These are phyloP conservation scores for Uronychia binucleata DNA, from an alignment of 73 alveolate species.

Conservation along the genomic window DNA sequence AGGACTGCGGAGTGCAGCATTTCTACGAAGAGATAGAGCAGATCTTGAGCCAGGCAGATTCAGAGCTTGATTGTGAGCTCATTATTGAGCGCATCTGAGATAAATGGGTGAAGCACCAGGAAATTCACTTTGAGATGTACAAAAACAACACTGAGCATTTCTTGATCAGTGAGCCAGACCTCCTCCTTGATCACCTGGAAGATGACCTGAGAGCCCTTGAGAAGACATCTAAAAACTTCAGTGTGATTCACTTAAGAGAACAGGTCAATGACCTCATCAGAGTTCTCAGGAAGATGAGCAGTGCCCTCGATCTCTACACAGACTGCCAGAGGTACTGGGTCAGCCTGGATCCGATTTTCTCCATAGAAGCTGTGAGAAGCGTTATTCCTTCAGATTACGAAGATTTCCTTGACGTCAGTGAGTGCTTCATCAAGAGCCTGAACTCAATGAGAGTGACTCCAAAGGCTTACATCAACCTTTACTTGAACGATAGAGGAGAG, in stretches of 20 bases:
- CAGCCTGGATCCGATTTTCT: conserved; percentile 62
- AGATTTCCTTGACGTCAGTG: conserved; percentile 25
- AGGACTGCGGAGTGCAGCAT: conserved; percentile 45
- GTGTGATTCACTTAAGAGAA: conserved; percentile 51
- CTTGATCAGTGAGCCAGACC: conserved; percentile 44
- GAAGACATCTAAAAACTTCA: conserved; percentile 17
- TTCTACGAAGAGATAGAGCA: conserved; percentile 46
- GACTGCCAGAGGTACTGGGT: conserved; percentile 69
- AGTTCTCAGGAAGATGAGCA: conserved; percentile 52
- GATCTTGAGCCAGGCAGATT: conserved; percentile 61
- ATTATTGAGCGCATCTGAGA: conserved; percentile 33
- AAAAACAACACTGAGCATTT: conserved; percentile 38
- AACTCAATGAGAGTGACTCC: conserved; percentile 53
- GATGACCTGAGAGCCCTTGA: conserved; percentile 59
- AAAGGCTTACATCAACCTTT: conserved; percentile 55
- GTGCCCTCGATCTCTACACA: conserved; percentile 57
- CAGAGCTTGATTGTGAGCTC: conserved; percentile 55
- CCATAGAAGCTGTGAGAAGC: conserved; percentile 6
- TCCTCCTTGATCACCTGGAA: conserved; percentile 37
- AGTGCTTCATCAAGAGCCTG: conserved; percentile 39
- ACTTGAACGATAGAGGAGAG: conserved; percentile 38
- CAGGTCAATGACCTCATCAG: conserved; percentile 57
- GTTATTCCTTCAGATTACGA: conserved; percentile 29
- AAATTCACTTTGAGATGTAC: conserved; percentile 51
- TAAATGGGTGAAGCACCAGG: conserved; percentile 67